Percentiles rank a stretch among this genome's conserved stretches.
Evolutionary conservation across 345 rosid genomes (phyloP).

Genomic region (Carallia brachiata): DNA sequence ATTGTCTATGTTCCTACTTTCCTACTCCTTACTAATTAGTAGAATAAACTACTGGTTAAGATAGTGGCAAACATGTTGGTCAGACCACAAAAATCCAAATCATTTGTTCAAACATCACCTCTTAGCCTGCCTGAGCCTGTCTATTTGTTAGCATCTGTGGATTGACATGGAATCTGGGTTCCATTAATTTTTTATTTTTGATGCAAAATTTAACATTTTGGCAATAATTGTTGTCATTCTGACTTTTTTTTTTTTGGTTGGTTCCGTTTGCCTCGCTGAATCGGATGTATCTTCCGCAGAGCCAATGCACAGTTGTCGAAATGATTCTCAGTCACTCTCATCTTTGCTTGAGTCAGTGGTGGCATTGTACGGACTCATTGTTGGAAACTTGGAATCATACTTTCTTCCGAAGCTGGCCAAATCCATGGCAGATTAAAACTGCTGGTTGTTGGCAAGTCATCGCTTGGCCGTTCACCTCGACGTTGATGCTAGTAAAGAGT

Average conservation of each 20-base stretch:
- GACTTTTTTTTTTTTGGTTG: not conserved
- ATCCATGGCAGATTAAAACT: slow-evolving; percentile 13
- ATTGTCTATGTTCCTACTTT: too few species aligned
- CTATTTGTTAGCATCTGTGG: too few species aligned
- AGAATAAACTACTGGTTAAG: too few species aligned
- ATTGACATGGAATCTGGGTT: too few species aligned
- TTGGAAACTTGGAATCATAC: slow-evolving; percentile 18
- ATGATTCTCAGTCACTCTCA: slow-evolving; percentile 17
- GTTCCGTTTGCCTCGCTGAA: not conserved
- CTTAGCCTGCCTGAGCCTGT: too few species aligned
- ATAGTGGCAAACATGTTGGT: too few species aligned
- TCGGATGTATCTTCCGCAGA: slow-evolving; percentile 7
- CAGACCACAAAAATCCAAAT: too few species aligned
- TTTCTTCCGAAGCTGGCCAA: slow-evolving; percentile 23
- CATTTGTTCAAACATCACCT: too few species aligned
- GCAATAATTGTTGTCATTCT: too few species aligned
- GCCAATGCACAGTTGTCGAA: slow-evolving; percentile 12
- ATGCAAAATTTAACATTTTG: too few species aligned
- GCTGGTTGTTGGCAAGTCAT: not conserved
- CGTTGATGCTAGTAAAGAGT: slow-evolving; percentile 1
- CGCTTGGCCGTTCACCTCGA: not conserved
- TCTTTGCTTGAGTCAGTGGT: slow-evolving; percentile 13
- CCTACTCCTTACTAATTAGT: too few species aligned
- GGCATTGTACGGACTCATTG: slow-evolving; percentile 21
- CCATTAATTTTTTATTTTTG: too few species aligned